Base-by-base conservation (phyloP, 257 asterid species). In the Lavandula angustifolia region DNA sequence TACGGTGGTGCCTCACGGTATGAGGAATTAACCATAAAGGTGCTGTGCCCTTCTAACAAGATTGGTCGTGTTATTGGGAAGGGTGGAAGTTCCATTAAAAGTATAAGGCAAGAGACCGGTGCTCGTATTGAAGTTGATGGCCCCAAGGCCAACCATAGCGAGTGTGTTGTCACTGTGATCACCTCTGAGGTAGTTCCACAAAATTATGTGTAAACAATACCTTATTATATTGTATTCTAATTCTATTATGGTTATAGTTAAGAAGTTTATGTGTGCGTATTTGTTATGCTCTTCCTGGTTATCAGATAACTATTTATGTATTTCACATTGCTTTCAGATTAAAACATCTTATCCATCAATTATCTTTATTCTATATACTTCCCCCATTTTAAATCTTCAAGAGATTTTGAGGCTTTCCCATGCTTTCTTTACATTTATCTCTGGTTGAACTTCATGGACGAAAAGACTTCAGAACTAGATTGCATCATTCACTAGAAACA, bases 31-130 rank as follows among this genome's bases (percentile, higher is more conserved):
- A 67, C 46, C 6, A 67, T 89, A 52, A 92, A 84, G 75, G 83
- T 92, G 62, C 9, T 92, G 68, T 92, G 98, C 72, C 96, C 95
- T 31, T 67, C 89, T 60, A 77, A 72, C 63, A 85, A 79, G 79
- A 82, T 92, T 70, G 97, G 98, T 13, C 97, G 95, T 59, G 91
- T 92, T 60, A 92, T 92, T 76, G 98, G 98, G 44, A 92, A 85
- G 77, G 95, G 94, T 46, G 98, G 98, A 64, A 76, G 75, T 66
- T 81, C 89, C 35, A 92, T 92, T 69, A 87, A 78, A 78, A 74
- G 80, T 68, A 78, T 92, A 68, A 69, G 96, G 72, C 98, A 85
- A 73, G 95, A 84, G 59, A 88, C 85, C 67, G 98, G 96, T 73
- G 96, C 97, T 70, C 87, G 83, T 72, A 75, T 92, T 72, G 98